phyloP scores from a whole-genome alignment of 306 rosid genomes.

The Fragaria ananassa region DNA sequence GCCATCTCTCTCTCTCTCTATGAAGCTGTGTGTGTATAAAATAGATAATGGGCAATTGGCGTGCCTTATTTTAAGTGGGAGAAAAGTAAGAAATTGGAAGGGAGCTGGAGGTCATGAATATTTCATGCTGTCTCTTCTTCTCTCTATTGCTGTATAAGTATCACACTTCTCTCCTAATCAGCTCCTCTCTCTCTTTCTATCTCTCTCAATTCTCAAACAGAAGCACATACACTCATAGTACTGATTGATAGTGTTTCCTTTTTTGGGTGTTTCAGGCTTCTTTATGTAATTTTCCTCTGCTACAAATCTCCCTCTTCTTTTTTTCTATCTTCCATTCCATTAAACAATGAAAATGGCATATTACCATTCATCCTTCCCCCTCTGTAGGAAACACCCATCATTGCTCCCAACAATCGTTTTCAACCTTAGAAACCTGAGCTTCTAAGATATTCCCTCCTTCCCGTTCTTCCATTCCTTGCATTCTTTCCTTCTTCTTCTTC shows the following conservation, averaged over 20 bases:
- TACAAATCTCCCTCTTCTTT: not conserved
- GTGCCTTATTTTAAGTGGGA: constrained; percentile 28
- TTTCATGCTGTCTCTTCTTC: constrained; percentile 25
- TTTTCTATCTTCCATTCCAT: constrained; percentile 36
- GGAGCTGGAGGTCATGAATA: constrained; percentile 32
- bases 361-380: constrained; percentile 98
- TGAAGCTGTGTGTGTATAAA: not conserved
- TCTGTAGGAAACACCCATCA: constrained; percentile 98
- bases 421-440: constrained; percentile 96
- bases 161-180: constrained; percentile 12
- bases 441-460: constrained; percentile 65
- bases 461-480: constrained; percentile 29
- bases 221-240: not conserved
- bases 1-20: not conserved
- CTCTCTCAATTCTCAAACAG: constrained; percentile 2
- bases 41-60: constrained; percentile 23
- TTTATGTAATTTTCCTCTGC: not conserved
- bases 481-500: constrained; percentile 17
- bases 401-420: constrained; percentile 98
- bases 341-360: constrained; percentile 95
- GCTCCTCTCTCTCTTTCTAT: constrained; percentile 9
- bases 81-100: constrained; percentile 34
- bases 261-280: constrained; percentile 6
- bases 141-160: not conserved
- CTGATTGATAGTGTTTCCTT: constrained; percentile 8